Percentiles rank a stretch among this genome's conserved stretches.
These are phyloP conservation scores for Wallacemonas sp. DNA, from an alignment of 208 protist genomes.

Conservation along the genomic window DNA sequence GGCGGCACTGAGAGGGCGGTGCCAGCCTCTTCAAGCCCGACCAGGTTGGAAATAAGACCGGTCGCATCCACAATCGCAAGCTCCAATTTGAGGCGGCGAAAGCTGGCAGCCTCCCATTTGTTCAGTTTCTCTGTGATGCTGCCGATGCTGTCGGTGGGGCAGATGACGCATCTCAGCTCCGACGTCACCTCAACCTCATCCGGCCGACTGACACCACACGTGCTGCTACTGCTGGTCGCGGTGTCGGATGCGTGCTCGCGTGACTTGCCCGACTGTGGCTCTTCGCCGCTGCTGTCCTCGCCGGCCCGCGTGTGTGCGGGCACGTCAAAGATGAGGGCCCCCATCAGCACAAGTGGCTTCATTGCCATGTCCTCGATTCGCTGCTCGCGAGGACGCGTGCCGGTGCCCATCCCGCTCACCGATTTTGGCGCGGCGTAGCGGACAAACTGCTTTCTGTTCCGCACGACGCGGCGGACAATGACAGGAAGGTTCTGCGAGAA, in stretches of 20 bases:
- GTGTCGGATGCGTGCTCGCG: too few relatives aligned
- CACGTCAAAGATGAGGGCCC: conserved; percentile 70
- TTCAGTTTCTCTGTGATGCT: conserved; percentile 71
- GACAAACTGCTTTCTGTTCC: conserved; percentile 52
- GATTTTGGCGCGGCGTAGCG: conserved; percentile 37
- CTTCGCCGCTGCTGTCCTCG: not conserved
- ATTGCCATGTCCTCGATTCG: conserved; percentile 87
- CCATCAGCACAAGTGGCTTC: conserved; percentile 86
- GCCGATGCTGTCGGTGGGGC: conserved; percentile 70
- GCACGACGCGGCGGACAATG: conserved; percentile 81
- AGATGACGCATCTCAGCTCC: conserved; percentile 73
- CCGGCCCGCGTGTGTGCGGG: conserved; percentile 13
- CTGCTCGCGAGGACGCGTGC: conserved; percentile 48
- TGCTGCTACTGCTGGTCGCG: conserved; percentile 51
- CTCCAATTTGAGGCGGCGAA: conserved; percentile 73
- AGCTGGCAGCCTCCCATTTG: conserved; percentile 80
- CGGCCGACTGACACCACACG: conserved; percentile 50
- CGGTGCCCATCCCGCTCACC: conserved; percentile 57
- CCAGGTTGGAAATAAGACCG: conserved; percentile 51
- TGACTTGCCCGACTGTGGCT: not conserved
- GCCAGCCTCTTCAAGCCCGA: conserved; percentile 38
- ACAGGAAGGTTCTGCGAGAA: conserved; percentile 82
- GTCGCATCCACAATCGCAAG: conserved; percentile 72
- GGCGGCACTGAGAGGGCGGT: conserved; percentile 36
- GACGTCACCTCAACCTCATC: conserved; percentile 55